Conservation (phyloP, 805 yeast genomes). For the Maudiozyma barnettii region DNA sequence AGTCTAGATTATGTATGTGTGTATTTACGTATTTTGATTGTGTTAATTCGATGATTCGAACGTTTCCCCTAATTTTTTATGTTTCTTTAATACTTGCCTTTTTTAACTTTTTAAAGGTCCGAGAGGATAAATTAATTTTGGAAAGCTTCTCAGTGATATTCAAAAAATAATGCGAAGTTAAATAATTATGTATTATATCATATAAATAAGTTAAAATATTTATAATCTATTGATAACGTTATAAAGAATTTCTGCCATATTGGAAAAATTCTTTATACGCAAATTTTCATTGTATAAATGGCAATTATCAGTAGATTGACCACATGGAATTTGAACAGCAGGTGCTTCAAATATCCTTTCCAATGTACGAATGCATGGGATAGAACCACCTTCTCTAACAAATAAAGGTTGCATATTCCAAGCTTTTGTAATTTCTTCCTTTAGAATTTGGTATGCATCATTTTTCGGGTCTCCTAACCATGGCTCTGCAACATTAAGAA, state of each 20-base stretch:
- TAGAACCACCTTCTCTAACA: conserved; percentile 94
- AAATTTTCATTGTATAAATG: conserved; percentile 83
- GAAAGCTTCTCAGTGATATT: background rate
- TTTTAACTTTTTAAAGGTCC: background rate
- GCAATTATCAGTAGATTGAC: conserved; percentile 90
- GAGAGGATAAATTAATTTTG: background rate
- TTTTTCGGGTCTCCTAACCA: conserved; percentile 88
- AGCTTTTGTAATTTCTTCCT: conserved; percentile 48
- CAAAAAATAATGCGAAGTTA: background rate
- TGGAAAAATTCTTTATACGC: conserved; percentile 67
- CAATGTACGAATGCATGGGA: conserved; percentile 77
- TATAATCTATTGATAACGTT: conserved; percentile 40
- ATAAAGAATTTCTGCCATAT: conserved; percentile 54
- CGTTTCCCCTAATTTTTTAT: background rate
- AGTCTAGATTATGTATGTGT: background rate
- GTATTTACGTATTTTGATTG: background rate
- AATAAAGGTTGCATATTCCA: conserved; percentile 81
- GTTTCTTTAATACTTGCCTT: background rate
- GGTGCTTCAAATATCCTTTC: conserved; percentile 78
- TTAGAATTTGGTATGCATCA: conserved; percentile 58
- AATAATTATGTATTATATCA: background rate
- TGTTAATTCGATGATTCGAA: background rate
- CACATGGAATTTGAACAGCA: conserved; percentile 94
- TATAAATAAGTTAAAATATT: background rate
- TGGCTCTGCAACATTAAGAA: conserved; percentile 85